Percentiles rank a stretch among this genome's conserved stretches.
These are phyloP conservation scores for Amphicarpaea edgeworthii DNA, from an alignment of 306 rosid genomes.

Conservation along the genomic window DNA sequence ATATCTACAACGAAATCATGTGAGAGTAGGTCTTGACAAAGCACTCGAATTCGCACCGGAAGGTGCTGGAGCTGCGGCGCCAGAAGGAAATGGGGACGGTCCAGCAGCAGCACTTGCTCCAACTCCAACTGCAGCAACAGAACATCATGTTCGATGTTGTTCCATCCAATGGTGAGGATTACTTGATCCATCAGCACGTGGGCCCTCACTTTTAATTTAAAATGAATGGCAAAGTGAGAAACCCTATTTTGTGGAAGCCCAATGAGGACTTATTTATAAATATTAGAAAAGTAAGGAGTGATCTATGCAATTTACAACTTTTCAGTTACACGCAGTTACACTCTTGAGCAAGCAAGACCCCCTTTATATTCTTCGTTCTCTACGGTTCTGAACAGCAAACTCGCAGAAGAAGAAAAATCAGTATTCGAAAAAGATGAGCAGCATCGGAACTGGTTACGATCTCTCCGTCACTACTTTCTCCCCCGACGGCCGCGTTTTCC, in stretches of 20 bases:
- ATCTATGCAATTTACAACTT: not conserved
- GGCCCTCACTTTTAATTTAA: slow-evolving; percentile 73
- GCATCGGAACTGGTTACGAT: slow-evolving; percentile 99
- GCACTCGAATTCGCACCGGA: slow-evolving; percentile 95
- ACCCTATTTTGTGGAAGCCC: not conserved
- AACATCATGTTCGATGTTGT: slow-evolving; percentile 61
- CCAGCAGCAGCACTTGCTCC: slow-evolving; percentile 56
- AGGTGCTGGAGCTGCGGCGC: slow-evolving; percentile 88
- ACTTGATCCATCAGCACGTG: slow-evolving; percentile 76
- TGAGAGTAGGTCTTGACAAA: too few species aligned
- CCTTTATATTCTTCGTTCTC: not conserved
- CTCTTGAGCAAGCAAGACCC: slow-evolving; percentile 35
- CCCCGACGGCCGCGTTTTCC: slow-evolving; percentile 97
- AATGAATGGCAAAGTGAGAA: too few species aligned
- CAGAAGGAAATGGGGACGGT: slow-evolving; percentile 73
- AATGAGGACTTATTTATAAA: slow-evolving; percentile 3
- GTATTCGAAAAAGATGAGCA: slow-evolving; percentile 63
- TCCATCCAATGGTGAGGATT: slow-evolving; percentile 77
- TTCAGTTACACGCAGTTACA: slow-evolving; percentile 5
- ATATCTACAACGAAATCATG: too few species aligned
- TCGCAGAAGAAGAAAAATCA: not conserved
- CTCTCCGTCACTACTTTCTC: slow-evolving; percentile 98
- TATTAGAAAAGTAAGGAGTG: not conserved
- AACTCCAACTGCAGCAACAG: slow-evolving; percentile 61
- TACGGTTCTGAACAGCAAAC: not conserved